These are phyloP conservation scores for Syzygium aqueum DNA, from an alignment of 345 rosid genomes.

Conservation along the genomic window DNA sequence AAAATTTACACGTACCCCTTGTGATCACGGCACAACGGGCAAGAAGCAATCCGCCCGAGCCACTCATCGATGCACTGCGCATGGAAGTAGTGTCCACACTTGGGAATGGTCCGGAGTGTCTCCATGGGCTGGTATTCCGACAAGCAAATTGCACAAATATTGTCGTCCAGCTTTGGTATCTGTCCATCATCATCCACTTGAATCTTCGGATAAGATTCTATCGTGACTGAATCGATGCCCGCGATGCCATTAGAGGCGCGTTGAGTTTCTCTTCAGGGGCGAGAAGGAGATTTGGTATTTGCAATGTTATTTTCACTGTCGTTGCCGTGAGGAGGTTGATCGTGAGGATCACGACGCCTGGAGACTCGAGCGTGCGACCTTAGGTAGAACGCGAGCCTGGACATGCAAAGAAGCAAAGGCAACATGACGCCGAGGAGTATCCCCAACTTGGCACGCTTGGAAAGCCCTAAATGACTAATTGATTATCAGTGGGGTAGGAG, in stretches of 20 bases:
- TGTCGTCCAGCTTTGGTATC: too few species aligned
- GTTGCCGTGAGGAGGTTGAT: not conserved
- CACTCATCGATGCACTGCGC: not conserved
- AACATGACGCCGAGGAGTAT: not conserved
- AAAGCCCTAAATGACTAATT: not conserved
- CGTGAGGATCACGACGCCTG: not conserved
- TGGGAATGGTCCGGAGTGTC: not conserved
- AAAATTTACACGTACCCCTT: not conserved
- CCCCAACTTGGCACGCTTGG: not conserved
- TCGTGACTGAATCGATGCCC: not conserved
- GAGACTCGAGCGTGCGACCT: not conserved
- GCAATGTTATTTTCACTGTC: too few species aligned
- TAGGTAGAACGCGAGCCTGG: not conserved
- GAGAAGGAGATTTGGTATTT: not conserved
- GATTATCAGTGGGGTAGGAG: not conserved
- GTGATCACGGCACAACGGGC: not conserved
- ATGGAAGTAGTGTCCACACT: not conserved
- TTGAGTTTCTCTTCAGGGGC: not conserved
- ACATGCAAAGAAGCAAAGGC: not conserved
- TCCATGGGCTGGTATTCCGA: not conserved
- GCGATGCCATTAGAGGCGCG: not conserved
- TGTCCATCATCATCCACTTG: too few species aligned
- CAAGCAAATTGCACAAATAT: not conserved
- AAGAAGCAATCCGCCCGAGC: not conserved
- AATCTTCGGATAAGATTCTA: not conserved